Percentiles rank a stretch among this genome's conserved stretches.
Evolutionary conservation across 768 basidiomycete species (phyloP).

Genomic region (Porphyrellus cyaneotinctus): DNA sequence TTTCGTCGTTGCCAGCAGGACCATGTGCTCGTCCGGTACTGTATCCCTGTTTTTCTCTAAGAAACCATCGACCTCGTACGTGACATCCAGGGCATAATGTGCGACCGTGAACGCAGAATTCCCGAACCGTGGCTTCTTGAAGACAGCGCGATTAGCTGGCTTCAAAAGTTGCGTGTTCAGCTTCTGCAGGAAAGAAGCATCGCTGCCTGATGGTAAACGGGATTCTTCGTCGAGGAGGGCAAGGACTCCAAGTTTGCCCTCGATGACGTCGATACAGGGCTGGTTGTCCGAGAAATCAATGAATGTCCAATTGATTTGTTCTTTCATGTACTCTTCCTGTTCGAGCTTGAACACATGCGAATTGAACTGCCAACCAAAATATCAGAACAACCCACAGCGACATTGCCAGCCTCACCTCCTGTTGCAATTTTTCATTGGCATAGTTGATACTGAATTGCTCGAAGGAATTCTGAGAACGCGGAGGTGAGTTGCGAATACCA

Average conservation of each 20-base stretch:
- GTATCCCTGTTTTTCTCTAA: constrained; percentile 99
- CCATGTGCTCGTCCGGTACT: constrained; percentile 97
- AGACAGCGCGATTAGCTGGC: constrained; percentile 80
- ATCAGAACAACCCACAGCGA: constrained; percentile 11
- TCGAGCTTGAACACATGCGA: constrained; percentile 99
- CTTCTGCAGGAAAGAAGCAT: constrained; percentile 90
- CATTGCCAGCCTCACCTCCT: constrained; percentile 62
- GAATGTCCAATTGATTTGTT: constrained; percentile 99
- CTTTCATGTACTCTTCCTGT: constrained; percentile 98
- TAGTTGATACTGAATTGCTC: constrained; percentile 99
- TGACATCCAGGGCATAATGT: constrained; percentile 97
- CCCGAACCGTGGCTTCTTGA: constrained; percentile 99
- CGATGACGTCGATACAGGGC: constrained; percentile 97
- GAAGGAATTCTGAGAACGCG: constrained; percentile 64
- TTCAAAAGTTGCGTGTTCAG: constrained; percentile 81
- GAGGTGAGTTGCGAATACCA: constrained; percentile 3
- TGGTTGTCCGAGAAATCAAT: constrained; percentile 99
- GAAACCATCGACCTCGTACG: constrained; percentile 97
- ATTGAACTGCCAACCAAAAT: constrained; percentile 66
- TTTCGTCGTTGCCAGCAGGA: constrained; percentile 77
- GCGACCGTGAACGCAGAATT: constrained; percentile 96
- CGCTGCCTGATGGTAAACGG: constrained; percentile 89
- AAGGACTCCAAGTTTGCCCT: constrained; percentile 93
- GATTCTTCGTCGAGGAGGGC: constrained; percentile 97
- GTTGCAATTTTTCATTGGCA: constrained; percentile 96